A percentile compares a stretch with the other conserved stretches of the same genome.
These are phyloP conservation scores for Exophiala xenobiotica DNA, from an alignment of 2,329 filamentous ascomycete species.

Conservation along the genomic window DNA sequence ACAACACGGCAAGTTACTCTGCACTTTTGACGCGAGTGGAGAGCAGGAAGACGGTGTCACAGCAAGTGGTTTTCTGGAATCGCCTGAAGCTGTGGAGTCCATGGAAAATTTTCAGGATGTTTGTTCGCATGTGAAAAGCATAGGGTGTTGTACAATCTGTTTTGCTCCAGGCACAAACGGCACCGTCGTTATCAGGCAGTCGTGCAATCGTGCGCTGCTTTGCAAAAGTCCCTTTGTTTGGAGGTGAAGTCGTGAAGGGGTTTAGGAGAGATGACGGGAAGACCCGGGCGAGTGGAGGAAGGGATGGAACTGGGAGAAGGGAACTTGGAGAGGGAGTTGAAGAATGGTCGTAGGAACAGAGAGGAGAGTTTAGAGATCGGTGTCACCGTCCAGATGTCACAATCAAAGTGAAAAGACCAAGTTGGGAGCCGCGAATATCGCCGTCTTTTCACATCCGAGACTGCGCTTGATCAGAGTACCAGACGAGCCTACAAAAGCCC, in stretches of 20 bases:
- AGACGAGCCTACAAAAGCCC: background rate
- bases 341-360: background rate
- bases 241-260: constrained; percentile 5
- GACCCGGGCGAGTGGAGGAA: constrained; percentile 20
- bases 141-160: constrained; percentile 13
- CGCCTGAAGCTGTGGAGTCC: constrained; percentile 20
- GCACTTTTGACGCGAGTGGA: constrained; percentile 1
- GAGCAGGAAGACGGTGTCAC: constrained; percentile 14
- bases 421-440: too few species aligned
- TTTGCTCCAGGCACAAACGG: background rate
- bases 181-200: background rate
- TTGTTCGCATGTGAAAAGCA: constrained; percentile 16
- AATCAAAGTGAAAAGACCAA: background rate
- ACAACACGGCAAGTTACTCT: background rate
- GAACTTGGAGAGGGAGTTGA: background rate
- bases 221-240: background rate
- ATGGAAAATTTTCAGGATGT: constrained; percentile 26
- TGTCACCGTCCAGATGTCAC: background rate
- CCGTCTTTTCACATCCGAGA: background rate
- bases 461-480: background rate
- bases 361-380: background rate
- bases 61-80: constrained; percentile 12
- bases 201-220: background rate
- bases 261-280: constrained; percentile 13
- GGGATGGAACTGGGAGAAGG: background rate